Evolutionary conservation across 2,329 filamentous ascomycete species (phyloP), one percentile per base, ranked within the genome.

Genomic region (Westerdykella sp.): DNA sequence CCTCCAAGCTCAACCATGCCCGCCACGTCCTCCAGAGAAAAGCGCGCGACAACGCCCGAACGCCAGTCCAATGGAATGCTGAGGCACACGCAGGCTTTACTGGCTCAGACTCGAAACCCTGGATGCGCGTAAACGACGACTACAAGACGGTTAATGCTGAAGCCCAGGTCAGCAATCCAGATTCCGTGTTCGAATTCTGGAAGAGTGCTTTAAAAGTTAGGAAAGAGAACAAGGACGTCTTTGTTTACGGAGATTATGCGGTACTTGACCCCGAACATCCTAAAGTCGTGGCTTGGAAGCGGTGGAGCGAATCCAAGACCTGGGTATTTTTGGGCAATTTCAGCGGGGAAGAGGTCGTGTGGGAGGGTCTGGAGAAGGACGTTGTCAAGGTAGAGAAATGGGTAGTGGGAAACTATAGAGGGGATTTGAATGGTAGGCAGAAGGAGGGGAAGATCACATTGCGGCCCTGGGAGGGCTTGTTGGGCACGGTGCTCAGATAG

Each of bases 1-100:
- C 49, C 2, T 47, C 53, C 6, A 64, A 65, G 35, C 56, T 63
- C 38, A 46, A 48, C 7, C 39, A 56, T 10, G 62, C 55, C 2
- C 54, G 57, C 18, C 48, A 57, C 16, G 71, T 59, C 47, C 67
- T 85, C 52, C 75, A 80, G 45, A 69, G 73, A 47, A 76, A 84
- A 42, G 79, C 74, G n/a, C 72, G 82, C 34, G 83, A 87, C 60
- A 79, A 85, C 55, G 76, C 80, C 9, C 73, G 83, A 13, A 76
- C 78, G 4, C 83, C 83, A 0, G 79, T 87, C 68, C 82, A 85
- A 54, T 87, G 83, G 83, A 72, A 73, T 39, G 66, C 60, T 1
- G 64, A 67, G 0, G 55, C 70, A 1, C 74, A 82, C 49, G 79
- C 76, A 0, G 83, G 83, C 2, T 87, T 87, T 67, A 81, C 79